Evolutionary conservation across 2,329 filamentous ascomycete genomes (phyloP).

Genomic region (Exserohilum turcica): DNA sequence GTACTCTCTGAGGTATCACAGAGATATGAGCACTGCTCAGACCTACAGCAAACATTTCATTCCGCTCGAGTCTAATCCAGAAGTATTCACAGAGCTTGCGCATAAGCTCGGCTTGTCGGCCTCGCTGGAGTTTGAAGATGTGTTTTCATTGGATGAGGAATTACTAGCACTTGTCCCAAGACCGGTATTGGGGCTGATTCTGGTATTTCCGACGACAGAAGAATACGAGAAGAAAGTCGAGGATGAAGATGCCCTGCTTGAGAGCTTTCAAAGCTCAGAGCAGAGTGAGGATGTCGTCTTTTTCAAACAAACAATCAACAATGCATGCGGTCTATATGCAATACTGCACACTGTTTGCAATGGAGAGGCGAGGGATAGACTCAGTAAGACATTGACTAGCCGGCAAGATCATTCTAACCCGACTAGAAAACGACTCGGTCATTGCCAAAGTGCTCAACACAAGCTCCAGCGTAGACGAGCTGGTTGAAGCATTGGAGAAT

Average conservation of each 20-base stretch:
- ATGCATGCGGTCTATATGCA: constrained; percentile 90
- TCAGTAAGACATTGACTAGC: constrained; percentile 52
- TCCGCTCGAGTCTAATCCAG: constrained; percentile 72
- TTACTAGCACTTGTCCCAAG: constrained; percentile 83
- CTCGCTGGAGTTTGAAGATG: constrained; percentile 78
- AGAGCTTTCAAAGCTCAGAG: constrained; percentile 64
- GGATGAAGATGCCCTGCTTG: constrained; percentile 67
- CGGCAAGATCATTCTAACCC: background rate
- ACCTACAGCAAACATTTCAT: constrained; percentile 33
- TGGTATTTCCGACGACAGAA: constrained; percentile 82
- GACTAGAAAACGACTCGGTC: constrained; percentile 17
- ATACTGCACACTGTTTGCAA: constrained; percentile 83
- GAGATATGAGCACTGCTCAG: background rate
- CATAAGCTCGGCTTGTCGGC: constrained; percentile 78
- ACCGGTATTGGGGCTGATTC: constrained; percentile 82
- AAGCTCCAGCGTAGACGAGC: constrained; percentile 14
- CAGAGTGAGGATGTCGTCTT: constrained; percentile 79
- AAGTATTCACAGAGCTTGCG: constrained; percentile 83
- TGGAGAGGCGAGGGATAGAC: constrained; percentile 68
- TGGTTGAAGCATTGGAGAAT: constrained; percentile 29
- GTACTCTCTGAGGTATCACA: no score
- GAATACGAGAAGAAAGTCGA: constrained; percentile 77
- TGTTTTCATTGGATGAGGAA: constrained; percentile 80
- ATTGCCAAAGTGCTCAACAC: constrained; percentile 19
- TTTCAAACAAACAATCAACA: constrained; percentile 93